Evolutionary conservation across 345 rosid genomes (phyloP).

Genomic region (Lepidium sativum): DNA sequence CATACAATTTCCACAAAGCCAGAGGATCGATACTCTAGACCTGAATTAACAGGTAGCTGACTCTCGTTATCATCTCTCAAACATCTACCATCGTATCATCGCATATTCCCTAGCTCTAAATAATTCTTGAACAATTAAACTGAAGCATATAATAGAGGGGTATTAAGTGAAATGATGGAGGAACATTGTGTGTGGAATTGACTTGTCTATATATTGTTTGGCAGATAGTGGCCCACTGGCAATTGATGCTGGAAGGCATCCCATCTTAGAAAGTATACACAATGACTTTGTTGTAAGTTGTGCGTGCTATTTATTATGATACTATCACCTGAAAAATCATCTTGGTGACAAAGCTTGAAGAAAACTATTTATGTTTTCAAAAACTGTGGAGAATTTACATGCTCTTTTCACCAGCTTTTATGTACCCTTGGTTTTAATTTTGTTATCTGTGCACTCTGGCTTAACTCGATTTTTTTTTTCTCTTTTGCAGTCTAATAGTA

Average conservation of each 20-base stretch:
- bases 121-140: not conserved
- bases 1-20: conserved; percentile 81
- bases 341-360: not conserved
- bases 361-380: not conserved
- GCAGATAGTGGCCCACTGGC: conserved; percentile 88
- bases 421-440: not conserved
- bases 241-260: conserved; percentile 94
- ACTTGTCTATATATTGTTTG: conserved; percentile 8
- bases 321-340: conserved; percentile 4
- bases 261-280: conserved; percentile 86
- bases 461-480: too few species aligned
- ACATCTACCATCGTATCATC: not conserved
- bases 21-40: conserved; percentile 72
- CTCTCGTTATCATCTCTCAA: conserved; percentile 1
- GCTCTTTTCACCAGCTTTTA: not conserved
- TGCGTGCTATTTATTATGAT: conserved; percentile 3
- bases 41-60: conserved; percentile 66
- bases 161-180: not conserved
- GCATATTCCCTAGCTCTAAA: conserved; percentile 10
- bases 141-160: not conserved
- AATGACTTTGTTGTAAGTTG: conserved; percentile 63
- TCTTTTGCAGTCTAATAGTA: conserved; percentile 71
- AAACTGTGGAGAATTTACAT: not conserved
- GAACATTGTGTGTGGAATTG: not conserved
- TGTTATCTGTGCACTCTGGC: not conserved